Evolutionary conservation across 805 yeast species (phyloP), one percentile per base, ranked within the genome.

Genomic region (Yamadazyma akitaensis): DNA sequence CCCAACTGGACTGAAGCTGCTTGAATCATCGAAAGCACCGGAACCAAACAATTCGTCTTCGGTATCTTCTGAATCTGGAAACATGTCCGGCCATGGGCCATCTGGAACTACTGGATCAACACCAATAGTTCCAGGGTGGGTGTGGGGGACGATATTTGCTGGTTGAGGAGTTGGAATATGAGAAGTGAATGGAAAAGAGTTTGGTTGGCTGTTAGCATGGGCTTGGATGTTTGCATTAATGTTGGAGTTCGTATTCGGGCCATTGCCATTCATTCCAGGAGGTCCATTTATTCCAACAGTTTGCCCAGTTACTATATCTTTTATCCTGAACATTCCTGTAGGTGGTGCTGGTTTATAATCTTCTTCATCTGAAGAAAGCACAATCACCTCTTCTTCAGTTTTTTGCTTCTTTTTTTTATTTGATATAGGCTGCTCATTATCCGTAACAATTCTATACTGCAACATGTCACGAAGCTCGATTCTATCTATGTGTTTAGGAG

Each of bases 381-480:
- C 53, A 5, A 71, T 59, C 10, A 70, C 54, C 37, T 63, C 65
- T 13, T 57, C 64, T 7, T 49, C 58, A 1, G 47, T 33, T 26
- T 38, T 13, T 12, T 32, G 17, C 14, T 18, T 32, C 19, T 31
- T 28, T 17, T 35, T 24, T 18, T 42, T 43, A 14, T 26, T 37
- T 5, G 14, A 21, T 30, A 14, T 50, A 40, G 25, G 40, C 10
- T 18, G 34, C 36, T 32, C 34, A 4, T 50, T 55, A 26, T 67
- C 67, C 31, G 64, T 68, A 9, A 72, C 57, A 1, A 68, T 59
- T 47, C 61, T 58, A 46, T 66, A 72, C 44, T 64, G 61, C 25
- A 56, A 54, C 61, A 64, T 58, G 34, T 67, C 72, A 35, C 63
- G 48, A 13, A 71, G 51, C 53, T 71, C 74, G 4, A 72, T 63